These are phyloP conservation scores for Vanilla planifolia DNA, from an alignment of 106 monocot genomes.

Conservation along the genomic window DNA sequence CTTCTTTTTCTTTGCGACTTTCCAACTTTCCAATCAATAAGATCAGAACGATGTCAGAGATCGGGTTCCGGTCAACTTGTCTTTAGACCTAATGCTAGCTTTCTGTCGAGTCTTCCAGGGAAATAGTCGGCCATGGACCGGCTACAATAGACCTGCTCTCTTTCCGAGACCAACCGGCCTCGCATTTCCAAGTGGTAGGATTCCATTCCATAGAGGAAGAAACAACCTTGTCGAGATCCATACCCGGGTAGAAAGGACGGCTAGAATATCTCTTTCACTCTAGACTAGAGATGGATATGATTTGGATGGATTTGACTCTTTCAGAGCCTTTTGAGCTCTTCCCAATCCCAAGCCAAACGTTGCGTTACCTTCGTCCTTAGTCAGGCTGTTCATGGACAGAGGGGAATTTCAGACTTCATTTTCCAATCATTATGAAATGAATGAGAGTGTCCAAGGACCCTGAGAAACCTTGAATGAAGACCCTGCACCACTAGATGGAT, in stretches of 20 bases:
- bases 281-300: not conserved
- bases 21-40: not conserved
- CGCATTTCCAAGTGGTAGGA: not conserved
- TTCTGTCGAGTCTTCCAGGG: too few relatives aligned
- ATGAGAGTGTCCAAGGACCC: too few relatives aligned
- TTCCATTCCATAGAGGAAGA: not conserved
- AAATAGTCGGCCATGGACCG: too few relatives aligned
- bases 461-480: too few relatives aligned
- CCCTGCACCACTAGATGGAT: too few relatives aligned
- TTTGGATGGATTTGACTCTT: not conserved
- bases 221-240: not conserved
- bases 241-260: constrained; percentile 1
- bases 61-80: not conserved
- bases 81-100: too few relatives aligned
- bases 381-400: not conserved
- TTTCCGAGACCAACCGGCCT: not conserved
- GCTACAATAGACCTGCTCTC: not conserved
- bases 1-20: not conserved
- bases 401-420: constrained; percentile 2
- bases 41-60: constrained; percentile 1
- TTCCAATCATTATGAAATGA: too few relatives aligned
- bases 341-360: not conserved
- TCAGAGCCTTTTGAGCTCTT: not conserved
- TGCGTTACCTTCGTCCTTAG: not conserved
- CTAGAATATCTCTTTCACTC: constrained; percentile 2